Conservation (phyloP, 2,329 filamentous ascomycete genomes). For the Verticillium dahliae region DNA sequence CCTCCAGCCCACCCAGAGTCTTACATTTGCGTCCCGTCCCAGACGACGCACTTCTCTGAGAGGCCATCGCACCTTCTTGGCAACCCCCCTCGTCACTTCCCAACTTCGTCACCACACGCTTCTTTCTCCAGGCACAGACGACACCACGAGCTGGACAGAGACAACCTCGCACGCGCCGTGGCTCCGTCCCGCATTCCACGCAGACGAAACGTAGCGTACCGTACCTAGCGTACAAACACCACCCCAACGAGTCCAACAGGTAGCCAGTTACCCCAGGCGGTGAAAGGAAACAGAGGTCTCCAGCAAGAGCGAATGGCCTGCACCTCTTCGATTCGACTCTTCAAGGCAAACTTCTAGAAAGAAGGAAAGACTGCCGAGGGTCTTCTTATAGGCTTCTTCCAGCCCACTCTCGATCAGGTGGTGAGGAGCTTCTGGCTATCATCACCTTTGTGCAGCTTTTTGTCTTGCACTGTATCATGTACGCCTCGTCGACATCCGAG, state of each 20-base stretch:
- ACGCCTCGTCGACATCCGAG: background rate
- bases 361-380: no score
- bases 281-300: background rate
- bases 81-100: background rate
- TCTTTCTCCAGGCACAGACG: background rate
- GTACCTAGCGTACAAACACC: background rate
- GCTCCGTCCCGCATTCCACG: background rate
- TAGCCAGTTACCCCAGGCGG: background rate
- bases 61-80: background rate
- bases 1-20: background rate
- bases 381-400: background rate
- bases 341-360: background rate
- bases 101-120: background rate
- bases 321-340: background rate
- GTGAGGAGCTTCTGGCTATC: background rate
- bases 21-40: background rate
- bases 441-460: no score
- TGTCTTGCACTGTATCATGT: background rate
- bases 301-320: background rate
- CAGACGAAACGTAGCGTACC: background rate
- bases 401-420: background rate
- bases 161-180: background rate
- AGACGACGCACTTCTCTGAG: background rate
- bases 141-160: background rate
- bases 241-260: no score